Percentiles rank a stretch among this genome's conserved stretches.
Evolutionary conservation across 352 stramenopile genomes (phyloP).

Genomic region (Pythium grandisporangium): DNA sequence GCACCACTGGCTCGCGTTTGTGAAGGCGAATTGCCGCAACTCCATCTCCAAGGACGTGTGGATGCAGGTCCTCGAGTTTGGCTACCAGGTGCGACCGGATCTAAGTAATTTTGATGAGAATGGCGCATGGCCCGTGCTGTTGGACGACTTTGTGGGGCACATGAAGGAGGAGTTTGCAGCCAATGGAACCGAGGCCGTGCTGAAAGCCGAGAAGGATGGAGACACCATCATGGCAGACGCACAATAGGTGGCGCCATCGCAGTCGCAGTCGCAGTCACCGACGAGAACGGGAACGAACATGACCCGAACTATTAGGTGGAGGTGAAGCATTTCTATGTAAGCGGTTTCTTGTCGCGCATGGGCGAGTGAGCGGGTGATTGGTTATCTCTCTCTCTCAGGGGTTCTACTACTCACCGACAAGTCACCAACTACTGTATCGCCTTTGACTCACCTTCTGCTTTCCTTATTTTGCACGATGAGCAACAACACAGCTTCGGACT

Average conservation of each 20-base stretch:
- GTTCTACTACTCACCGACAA: too few species aligned
- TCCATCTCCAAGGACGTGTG: constrained; percentile 81
- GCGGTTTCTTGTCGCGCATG: too few species aligned
- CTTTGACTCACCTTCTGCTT: too few species aligned
- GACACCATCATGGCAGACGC: constrained; percentile 44
- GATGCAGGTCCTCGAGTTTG: constrained; percentile 83
- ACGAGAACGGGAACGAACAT: too few species aligned
- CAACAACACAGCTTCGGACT: too few species aligned
- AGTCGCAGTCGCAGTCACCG: too few species aligned
- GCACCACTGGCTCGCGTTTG: constrained; percentile 60
- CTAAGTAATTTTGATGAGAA: constrained; percentile 86
- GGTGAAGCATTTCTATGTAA: too few species aligned
- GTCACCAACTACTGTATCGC: too few species aligned
- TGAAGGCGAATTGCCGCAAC: constrained; percentile 54
- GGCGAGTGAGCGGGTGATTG: too few species aligned
- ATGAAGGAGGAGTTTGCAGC: constrained; percentile 44
- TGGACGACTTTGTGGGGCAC: constrained; percentile 77
- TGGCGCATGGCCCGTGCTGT: constrained; percentile 74
- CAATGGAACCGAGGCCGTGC: constrained; percentile 25
- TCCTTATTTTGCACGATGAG: too few species aligned
- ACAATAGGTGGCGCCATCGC: constrained; percentile 8
- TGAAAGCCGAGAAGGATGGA: constrained; percentile 37
- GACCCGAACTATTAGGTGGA: too few species aligned
- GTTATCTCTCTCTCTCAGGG: too few species aligned
- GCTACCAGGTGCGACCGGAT: constrained; percentile 49